Evolutionary conservation across 306 rosid genomes (phyloP).

Genomic region (Castanopsis chinensis): DNA sequence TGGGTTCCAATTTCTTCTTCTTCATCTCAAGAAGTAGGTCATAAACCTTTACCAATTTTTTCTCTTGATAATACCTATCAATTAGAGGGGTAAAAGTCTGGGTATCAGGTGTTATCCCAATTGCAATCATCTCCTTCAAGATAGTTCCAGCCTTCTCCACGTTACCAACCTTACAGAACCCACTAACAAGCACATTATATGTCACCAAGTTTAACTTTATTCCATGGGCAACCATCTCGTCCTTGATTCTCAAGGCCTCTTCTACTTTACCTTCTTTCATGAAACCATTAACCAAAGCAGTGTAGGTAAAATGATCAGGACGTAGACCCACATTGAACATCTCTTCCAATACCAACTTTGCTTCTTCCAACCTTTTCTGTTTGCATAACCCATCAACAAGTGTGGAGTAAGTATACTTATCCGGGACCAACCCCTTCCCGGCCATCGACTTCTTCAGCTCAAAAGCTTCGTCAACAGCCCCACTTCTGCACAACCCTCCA

Average conservation of each 20-base stretch:
- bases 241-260: constrained; percentile 37
- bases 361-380: constrained; percentile 34
- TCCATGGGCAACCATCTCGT: constrained; percentile 33
- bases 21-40: constrained; percentile 38
- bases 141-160: constrained; percentile 39
- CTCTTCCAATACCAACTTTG: constrained; percentile 24
- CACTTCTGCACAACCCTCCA: constrained; percentile 35
- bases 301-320: constrained; percentile 29
- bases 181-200: constrained; percentile 30
- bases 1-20: constrained; percentile 30
- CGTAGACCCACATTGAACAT: constrained; percentile 32
- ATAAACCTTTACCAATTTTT: constrained; percentile 21
- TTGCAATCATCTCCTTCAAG: constrained; percentile 32
- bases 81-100: constrained; percentile 31
- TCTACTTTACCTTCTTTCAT: constrained; percentile 33
- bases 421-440: constrained; percentile 34
- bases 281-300: constrained; percentile 38
- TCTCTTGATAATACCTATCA: constrained; percentile 37
- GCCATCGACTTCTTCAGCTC: constrained; percentile 28
- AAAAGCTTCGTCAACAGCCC: constrained; percentile 35
- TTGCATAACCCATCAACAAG: constrained; percentile 42
- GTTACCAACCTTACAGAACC: constrained; percentile 37
- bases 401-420: constrained; percentile 25
- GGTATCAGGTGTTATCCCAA: constrained; percentile 27
- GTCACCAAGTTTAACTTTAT: constrained; percentile 8